Percentiles rank a stretch among this genome's conserved stretches.
Evolutionary conservation across 805 yeast genomes (phyloP).

Genomic region (Saccharomyces mikatae): DNA sequence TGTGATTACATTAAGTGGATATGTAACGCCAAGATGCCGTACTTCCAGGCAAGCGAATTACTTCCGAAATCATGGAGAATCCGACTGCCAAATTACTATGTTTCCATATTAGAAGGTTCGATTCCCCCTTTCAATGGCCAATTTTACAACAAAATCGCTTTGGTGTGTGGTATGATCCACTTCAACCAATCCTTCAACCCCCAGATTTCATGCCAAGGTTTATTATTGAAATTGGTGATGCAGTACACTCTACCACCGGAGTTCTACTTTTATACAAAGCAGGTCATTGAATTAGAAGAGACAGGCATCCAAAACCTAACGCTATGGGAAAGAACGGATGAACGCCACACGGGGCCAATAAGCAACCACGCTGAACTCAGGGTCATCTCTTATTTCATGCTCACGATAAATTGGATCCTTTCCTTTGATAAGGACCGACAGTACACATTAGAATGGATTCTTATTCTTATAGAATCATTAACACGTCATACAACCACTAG

Average conservation of each 20-base stretch:
- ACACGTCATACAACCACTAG: background rate
- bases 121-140: slow-evolving; percentile 35
- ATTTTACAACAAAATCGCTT: slow-evolving; percentile 26
- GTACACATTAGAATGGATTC: slow-evolving; percentile 11
- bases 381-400: slow-evolving; percentile 15
- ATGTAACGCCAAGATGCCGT: slow-evolving; percentile 41
- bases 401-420: slow-evolving; percentile 17
- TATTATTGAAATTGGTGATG: slow-evolving; percentile 19
- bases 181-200: slow-evolving; percentile 9
- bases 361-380: slow-evolving; percentile 16
- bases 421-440: slow-evolving; percentile 8
- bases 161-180: slow-evolving; percentile 4
- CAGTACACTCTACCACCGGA: slow-evolving; percentile 20
- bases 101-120: slow-evolving; percentile 34
- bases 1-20: slow-evolving; percentile 41
- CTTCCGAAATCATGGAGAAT: slow-evolving; percentile 35
- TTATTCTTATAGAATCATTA: background rate
- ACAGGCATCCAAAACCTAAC: background rate
- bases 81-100: slow-evolving; percentile 34
- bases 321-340: background rate
- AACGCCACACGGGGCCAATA: background rate
- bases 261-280: slow-evolving; percentile 14
- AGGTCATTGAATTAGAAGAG: slow-evolving; percentile 6
- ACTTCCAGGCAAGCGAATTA: slow-evolving; percentile 32
- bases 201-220: slow-evolving; percentile 10